phyloP scores from a whole-genome alignment of 352 stramenopile species.

The Phytophthora sp. region DNA sequence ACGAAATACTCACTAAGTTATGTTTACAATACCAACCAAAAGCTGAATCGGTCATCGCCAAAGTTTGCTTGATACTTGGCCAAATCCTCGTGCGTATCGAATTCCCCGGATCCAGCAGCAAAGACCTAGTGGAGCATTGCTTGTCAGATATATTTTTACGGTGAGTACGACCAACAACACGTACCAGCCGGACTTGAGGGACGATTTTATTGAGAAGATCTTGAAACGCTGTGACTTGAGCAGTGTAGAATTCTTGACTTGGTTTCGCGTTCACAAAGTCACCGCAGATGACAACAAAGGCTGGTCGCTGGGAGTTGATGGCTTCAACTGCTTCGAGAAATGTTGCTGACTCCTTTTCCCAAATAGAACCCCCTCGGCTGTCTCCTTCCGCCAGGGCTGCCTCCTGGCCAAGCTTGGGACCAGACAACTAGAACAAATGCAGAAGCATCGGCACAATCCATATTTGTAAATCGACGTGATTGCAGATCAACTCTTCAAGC shows the following conservation, averaged over 20 bases:
- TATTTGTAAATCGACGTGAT: no score
- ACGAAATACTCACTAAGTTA: neutral
- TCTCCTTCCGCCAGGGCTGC: constrained; percentile 42
- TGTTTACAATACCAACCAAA: constrained; percentile 56
- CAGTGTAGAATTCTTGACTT: constrained; percentile 43
- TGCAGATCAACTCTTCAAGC: no score
- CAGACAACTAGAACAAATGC: constrained; percentile 45
- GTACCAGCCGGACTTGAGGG: constrained; percentile 63
- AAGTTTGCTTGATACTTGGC: constrained; percentile 55
- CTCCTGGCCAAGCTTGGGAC: constrained; percentile 47
- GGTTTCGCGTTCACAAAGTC: constrained; percentile 57
- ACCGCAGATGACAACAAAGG: constrained; percentile 75
- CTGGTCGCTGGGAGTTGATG: constrained; percentile 58
- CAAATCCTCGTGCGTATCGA: constrained; percentile 18
- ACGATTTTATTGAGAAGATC: constrained; percentile 67
- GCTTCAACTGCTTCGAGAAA: constrained; percentile 55
- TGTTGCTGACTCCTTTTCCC: constrained; percentile 40
- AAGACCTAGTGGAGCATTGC: constrained; percentile 48
- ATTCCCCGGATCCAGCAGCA: constrained; percentile 39
- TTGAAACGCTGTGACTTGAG: constrained; percentile 62
- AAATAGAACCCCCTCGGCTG: constrained; percentile 47
- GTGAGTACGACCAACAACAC: neutral
- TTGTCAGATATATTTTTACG: neutral
- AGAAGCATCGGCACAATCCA: no score
- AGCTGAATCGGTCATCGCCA: constrained; percentile 73